phyloP scores from a whole-genome alignment of 306 rosid species.

The Medicago ruthenica region DNA sequence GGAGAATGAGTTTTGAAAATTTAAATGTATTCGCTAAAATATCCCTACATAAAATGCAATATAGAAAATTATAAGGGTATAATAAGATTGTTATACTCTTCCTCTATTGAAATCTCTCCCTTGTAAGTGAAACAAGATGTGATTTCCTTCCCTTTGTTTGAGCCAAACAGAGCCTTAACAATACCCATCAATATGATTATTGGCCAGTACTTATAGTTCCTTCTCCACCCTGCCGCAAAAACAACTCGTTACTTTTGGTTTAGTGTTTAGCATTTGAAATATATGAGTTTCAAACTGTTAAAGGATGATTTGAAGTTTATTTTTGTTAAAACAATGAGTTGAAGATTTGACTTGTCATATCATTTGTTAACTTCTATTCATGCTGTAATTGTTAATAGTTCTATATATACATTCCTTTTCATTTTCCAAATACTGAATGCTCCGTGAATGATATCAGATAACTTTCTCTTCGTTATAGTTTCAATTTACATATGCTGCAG shows the following conservation, averaged over 20 bases:
- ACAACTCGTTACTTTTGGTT: neutral
- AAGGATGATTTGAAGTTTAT: neutral
- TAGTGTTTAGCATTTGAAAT: constrained; percentile 6
- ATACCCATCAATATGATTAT: neutral
- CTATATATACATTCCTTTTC: constrained; percentile 2
- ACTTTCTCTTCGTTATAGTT: neutral
- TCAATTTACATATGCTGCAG: constrained; percentile 4
- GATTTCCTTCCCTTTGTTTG: neutral
- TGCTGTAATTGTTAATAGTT: neutral
- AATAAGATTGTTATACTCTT: neutral
- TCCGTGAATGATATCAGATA: neutral
- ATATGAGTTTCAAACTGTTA: neutral
- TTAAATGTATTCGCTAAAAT: neutral
- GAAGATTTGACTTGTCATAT: no score
- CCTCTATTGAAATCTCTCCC: neutral
- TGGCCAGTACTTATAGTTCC: constrained; percentile 9
- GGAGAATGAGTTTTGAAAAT: neutral
- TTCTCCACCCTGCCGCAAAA: neutral
- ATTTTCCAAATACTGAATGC: neutral
- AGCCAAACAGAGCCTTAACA: neutral
- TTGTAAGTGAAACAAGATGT: neutral
- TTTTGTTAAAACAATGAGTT: neutral
- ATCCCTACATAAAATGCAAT: neutral
- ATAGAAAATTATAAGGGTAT: neutral
- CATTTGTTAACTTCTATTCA: neutral